Evolutionary conservation across 1,284 basidiomycete species (phyloP), one percentile per base, ranked within the genome.

Genomic region (Irpex lacteus): DNA sequence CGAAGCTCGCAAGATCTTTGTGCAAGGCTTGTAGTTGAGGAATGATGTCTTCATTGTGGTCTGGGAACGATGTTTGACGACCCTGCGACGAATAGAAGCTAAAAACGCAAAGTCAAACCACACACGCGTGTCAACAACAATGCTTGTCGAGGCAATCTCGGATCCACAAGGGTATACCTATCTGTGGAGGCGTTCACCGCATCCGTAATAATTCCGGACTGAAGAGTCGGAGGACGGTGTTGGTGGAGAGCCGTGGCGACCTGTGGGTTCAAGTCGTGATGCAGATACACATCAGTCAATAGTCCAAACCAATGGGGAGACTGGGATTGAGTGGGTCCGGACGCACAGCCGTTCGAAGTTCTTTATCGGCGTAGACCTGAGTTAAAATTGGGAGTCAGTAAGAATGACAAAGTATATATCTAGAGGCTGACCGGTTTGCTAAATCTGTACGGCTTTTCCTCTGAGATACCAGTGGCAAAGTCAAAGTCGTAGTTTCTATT

Each of bases 41-140:
- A 60, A 94, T 86, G 62, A 95, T 81, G 67, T 81, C 77, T 15
- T 80, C 78, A 71, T 95, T 95, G 70, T 85, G 80, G 75, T 95
- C 93, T 38, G 85, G 84, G 73, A 95, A 95, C 0, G 89, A 88
- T 1, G 91, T 92, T 67, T 86, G 86, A 63, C 92, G 81, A 49
- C 92, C 92, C 77, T 95, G 92, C 11, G 91, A 92, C 53, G 91
- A 91, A 78, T 95, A 94, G 76, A 94, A 94, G 73, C 90, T 92
- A 68, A 15, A 61, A 15, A 32, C 9, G 19, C 26, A 56, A 56
- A 56, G 19, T 56, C 9, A 9, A 56, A 36, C 11, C 26, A 56
- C 15, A 56, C 54, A 56, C 26, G 34, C 11, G 19, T 63, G 59
- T 47, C 58, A 55, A 34, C 15, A 21, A 61, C 56, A 55, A 19